phyloP scores from a whole-genome alignment of 1,284 basidiomycete genomes.

The Melampsora abietis-canadensis region DNA sequence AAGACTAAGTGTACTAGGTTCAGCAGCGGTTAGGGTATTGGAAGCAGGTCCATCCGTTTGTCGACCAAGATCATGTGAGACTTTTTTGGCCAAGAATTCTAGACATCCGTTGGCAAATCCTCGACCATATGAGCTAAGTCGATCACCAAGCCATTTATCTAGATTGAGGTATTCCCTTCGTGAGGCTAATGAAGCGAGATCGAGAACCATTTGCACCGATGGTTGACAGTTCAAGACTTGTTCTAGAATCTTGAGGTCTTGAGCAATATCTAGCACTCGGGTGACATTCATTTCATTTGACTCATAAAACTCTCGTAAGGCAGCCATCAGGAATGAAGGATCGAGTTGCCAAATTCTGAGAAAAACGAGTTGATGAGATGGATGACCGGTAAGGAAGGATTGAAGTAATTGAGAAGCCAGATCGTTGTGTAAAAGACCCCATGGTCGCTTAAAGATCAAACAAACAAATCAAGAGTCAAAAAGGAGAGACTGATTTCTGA shows the following conservation, averaged over 20 bases:
- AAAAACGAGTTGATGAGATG: conserved; percentile 92
- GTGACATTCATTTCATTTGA: conserved; percentile 91
- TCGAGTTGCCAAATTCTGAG: conserved; percentile 91
- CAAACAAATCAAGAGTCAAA: not conserved
- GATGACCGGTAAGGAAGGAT: conserved; percentile 87
- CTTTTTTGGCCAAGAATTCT: conserved; percentile 82
- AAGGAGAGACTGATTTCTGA: not conserved
- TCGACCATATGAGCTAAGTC: conserved; percentile 69
- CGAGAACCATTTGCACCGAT: conserved; percentile 66
- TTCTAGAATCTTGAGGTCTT: conserved; percentile 69
- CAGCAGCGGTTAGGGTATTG: conserved; percentile 50
- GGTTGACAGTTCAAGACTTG: conserved; percentile 31
- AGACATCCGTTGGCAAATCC: conserved; percentile 85
- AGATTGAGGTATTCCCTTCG: conserved; percentile 89
- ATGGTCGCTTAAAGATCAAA: conserved; percentile 62
- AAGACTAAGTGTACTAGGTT: conserved; percentile 74
- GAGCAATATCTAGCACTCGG: conserved; percentile 88
- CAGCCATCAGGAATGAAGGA: conserved; percentile 75
- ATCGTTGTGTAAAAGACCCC: conserved; percentile 79
- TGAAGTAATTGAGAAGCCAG: conserved; percentile 80
- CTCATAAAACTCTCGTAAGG: conserved; percentile 84
- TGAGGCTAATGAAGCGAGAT: conserved; percentile 88
- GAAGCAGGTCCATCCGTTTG: conserved; percentile 66
- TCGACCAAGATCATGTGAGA: conserved; percentile 75
- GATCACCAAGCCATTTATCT: conserved; percentile 91